Evolutionary conservation across 139 green algal species (phyloP), one percentile per base, ranked within the genome.

Genomic region (Yamagishiella unicocca): DNA sequence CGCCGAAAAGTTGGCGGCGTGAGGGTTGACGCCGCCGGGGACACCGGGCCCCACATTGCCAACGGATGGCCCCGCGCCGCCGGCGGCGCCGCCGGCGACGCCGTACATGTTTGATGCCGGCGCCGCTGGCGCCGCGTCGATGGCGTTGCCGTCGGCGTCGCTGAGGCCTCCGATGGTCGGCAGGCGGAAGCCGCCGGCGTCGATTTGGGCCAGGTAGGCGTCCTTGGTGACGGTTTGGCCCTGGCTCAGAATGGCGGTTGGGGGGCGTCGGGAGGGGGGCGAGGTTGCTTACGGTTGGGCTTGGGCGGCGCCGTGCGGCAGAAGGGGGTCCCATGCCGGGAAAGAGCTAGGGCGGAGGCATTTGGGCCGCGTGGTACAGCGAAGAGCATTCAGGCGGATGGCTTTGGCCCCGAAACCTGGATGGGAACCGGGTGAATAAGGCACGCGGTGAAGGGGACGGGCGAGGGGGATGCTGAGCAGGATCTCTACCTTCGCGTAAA

Each of bases 141-240:
- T 33, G 2, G 79, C 37, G 61, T 68, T 79, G 31, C 81, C 81
- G 21, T 87, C 81, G 6, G 81, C 81, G 42, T 78, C 81, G 33
- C 43, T 68, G 35, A 89, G 89, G 2, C 90, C 93, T 50, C 83
- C 68, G 86, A 94, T 67, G 24, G 45, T 37, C 0, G 93, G 91
- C 38, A 90, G 62, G 2, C 67, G 8, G n/a, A 95, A 89, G 35
- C 87, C 89, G 12, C 73, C 68, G 0, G 40, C 25, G 27, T 92
- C 85, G 4, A 91, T 58, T 22, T 88, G 81, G 9, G 84, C 61
- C 35, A 90, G 61, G 84, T 93, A 94, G 82, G 79, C 66, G 31
- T 92, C 87, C 72, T 84, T 90, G 67, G 58, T 87, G 17, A 92
- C 42, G 1, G 38, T 29, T 25, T 64, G 45, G 38, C 89, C 84